Base-by-base conservation (phyloP, 2,329 filamentous ascomycete genomes). In the Lecanosticta acicola region DNA sequence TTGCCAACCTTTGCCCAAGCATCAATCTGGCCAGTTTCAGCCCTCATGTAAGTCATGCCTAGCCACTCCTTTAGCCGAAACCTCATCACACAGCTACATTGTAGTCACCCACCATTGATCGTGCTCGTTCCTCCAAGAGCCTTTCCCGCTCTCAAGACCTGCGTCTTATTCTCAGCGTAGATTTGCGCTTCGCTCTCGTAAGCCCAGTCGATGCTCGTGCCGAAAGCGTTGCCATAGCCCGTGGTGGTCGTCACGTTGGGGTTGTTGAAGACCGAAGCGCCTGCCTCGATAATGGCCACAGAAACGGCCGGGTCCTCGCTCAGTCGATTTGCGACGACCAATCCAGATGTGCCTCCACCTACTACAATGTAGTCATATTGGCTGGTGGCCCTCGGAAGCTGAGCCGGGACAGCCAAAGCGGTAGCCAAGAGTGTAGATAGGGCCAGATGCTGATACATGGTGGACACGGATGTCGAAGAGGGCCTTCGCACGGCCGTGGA, bases 221-320 rank as follows among this genome's bases (percentile, higher is more conserved):
- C 50, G 24, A 53, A 43, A 0, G 71, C 71, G 3, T 68, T 55
- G 13, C 75, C 60, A 3, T 66, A 66, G 2, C 71, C 56, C 46
- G 71, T 75, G 43, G 64, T 67, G 62, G 72, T 77, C 3, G 48
- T 53, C 1, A 51, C 48, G 17, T 57, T 57, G 3, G 39, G 24
- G 32, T 51, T 46, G 39, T 48, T 40, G 29, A 43, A 43, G 5
- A 45, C 44, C 11, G 32, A 35, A 3, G 29, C 36, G 16, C 48
- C 50, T 33, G 48, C 45, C 46, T 58, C 38, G 46, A 51, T 20
- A 36, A 53, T 13, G 21, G 61, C 66, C 61, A 69, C 14, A 50
- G 59, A 50, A 63, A 58, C 26, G 8, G 14, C 45, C 9, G 59
- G 58, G 42, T 63, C 46, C 32, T 62, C 58, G 21, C 52, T 56